These are phyloP conservation scores for Zalaria obscura DNA, from an alignment of 2,329 filamentous ascomycete species.

Conservation along the genomic window DNA sequence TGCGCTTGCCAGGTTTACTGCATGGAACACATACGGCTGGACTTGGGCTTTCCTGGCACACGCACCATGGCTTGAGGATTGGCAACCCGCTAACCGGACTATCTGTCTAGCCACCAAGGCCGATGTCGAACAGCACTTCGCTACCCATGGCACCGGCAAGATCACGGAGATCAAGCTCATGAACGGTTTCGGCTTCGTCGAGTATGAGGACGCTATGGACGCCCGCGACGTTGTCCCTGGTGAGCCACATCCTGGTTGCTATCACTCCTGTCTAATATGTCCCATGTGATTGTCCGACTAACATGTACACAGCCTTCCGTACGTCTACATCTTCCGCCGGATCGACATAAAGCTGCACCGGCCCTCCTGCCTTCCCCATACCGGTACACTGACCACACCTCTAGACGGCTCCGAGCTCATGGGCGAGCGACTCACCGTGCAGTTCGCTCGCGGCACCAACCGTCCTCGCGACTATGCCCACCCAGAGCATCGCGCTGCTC, in stretches of 20 bases:
- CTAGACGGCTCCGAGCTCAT: conserved; percentile 97
- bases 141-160: conserved; percentile 87
- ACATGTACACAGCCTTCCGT: conserved; percentile 41
- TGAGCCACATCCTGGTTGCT: conserved; percentile 34
- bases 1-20: too few species aligned
- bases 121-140: conserved; percentile 92
- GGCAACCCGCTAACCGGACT: conserved; percentile 31
- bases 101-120: conserved; percentile 71
- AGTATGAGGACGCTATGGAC: conserved; percentile 98
- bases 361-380: conserved; percentile 8
- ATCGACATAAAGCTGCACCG: background rate
- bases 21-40: background rate
- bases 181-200: conserved; percentile 99
- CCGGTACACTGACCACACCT: conserved; percentile 1
- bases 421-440: conserved; percentile 92
- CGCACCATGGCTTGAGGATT: conserved; percentile 6
- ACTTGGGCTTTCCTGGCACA: conserved; percentile 1
- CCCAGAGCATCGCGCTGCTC: conserved; percentile 37
- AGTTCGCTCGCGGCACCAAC: conserved; percentile 79
- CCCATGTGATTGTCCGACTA: conserved; percentile 5
- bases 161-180: conserved; percentile 99
- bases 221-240: conserved; percentile 96
- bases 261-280: background rate
- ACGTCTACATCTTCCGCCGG: conserved; percentile 22
- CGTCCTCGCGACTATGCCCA: conserved; percentile 40